phyloP scores from a whole-genome alignment of 2,329 filamentous ascomycete species.

The Cyanodermella asteris region DNA sequence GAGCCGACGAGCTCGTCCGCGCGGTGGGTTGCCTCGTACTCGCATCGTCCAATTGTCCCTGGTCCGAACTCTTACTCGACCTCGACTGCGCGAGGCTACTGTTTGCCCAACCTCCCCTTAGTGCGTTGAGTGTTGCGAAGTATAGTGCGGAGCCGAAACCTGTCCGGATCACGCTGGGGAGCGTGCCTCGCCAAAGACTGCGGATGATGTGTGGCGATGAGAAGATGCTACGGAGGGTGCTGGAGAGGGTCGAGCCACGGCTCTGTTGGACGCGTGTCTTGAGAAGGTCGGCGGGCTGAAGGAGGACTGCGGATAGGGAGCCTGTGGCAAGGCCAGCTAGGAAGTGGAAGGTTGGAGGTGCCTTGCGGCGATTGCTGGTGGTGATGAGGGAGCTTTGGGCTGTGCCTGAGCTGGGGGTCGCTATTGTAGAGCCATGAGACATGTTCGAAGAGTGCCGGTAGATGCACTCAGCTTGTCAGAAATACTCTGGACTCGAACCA shows the following conservation, averaged over 20 bases:
- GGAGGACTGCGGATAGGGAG: slow-evolving; percentile 64
- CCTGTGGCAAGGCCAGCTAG: slow-evolving; percentile 72
- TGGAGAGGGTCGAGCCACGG: slow-evolving; percentile 43
- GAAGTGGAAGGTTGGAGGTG: slow-evolving; percentile 82
- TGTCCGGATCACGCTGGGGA: slow-evolving; percentile 81
- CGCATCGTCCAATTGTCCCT: slow-evolving; percentile 6
- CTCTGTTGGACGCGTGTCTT: slow-evolving; percentile 93
- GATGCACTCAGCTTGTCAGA: too few species aligned
- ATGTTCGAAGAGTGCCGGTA: too few species aligned
- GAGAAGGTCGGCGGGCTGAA: slow-evolving; percentile 87
- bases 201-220: slow-evolving; percentile 43
- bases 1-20: slow-evolving; percentile 36
- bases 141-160: slow-evolving; percentile 86
- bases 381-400: too few species aligned
- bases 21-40: slow-evolving; percentile 4
- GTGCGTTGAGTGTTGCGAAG: slow-evolving; percentile 67
- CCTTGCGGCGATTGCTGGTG: too few species aligned
- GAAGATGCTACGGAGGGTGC: slow-evolving; percentile 48
- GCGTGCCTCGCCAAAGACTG: slow-evolving; percentile 75
- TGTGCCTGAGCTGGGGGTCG: too few species aligned
- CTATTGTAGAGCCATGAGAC: too few species aligned
- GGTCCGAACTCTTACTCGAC: too few species aligned
- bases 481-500: too few species aligned
- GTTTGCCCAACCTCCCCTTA: slow-evolving; percentile 45
- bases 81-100: slow-evolving; percentile 18